These are phyloP conservation scores for Neurospora terricola DNA, from an alignment of 495 filamentous ascomycete species.

Conservation along the genomic window DNA sequence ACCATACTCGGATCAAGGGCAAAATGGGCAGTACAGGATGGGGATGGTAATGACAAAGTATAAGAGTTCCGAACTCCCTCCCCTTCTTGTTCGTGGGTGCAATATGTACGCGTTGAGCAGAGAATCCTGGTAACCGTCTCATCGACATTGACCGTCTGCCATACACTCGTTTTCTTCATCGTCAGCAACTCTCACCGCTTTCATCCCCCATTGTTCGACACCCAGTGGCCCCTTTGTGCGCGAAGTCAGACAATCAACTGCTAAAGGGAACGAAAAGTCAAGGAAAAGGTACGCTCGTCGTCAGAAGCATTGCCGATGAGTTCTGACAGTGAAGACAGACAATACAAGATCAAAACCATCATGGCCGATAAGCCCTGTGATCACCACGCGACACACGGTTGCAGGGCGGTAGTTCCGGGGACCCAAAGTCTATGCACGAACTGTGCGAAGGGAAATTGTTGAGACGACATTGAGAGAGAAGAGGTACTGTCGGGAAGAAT, in stretches of 20 bases:
- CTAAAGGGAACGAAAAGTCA: no score
- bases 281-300: background rate
- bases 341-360: background rate
- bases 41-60: background rate
- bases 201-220: no score
- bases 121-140: no score
- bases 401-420: conserved; percentile 4
- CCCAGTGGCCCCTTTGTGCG: background rate
- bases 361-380: conserved; percentile 19
- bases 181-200: no score
- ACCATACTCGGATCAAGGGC: background rate
- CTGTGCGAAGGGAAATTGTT: conserved; percentile 8
- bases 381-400: conserved; percentile 10
- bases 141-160: no score
- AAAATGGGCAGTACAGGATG: background rate
- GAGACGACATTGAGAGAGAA: background rate
- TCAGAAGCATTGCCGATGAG: background rate
- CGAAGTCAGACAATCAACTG: background rate
- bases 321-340: background rate
- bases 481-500: background rate
- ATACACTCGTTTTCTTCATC: no score
- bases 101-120: no score
- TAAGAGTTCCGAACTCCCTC: background rate
- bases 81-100: background rate
- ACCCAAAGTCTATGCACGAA: conserved; percentile 10